Conservation (phyloP, 148 eudicot genomes). For the Agrostemma githago region DNA sequence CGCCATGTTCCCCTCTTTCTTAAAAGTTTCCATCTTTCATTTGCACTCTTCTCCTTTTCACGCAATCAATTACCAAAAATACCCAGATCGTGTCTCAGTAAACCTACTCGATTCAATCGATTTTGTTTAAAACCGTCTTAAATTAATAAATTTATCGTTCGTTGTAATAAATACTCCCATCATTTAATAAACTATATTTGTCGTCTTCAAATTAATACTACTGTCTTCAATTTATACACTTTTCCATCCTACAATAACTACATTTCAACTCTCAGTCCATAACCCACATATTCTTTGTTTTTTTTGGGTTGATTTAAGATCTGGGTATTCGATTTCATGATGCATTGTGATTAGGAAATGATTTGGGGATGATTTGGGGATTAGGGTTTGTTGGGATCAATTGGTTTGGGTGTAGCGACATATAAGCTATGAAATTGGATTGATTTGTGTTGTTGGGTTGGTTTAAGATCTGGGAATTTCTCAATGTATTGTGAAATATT, state of each 20-base stretch:
- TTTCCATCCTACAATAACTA: neutral
- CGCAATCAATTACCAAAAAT: conserved; percentile 13
- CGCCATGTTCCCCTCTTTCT: conserved; percentile 36
- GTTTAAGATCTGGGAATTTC: neutral
- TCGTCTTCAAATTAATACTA: too few relatives aligned
- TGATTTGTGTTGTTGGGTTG: neutral
- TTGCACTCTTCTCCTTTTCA: conserved; percentile 31
- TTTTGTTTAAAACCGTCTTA: neutral
- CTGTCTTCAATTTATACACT: neutral
- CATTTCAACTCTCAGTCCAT: neutral
- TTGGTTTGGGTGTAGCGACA: neutral
- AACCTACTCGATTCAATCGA: neutral
- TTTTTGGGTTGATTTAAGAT: neutral
- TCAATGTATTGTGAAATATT: conserved; percentile 7
- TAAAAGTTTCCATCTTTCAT: conserved; percentile 31
- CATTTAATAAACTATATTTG: too few relatives aligned
- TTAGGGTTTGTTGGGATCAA: conserved; percentile 3
- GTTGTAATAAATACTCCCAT: too few relatives aligned
- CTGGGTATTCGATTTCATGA: neutral
- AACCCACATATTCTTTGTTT: neutral
- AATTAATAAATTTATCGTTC: too few relatives aligned
- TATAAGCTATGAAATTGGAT: neutral
- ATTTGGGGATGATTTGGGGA: too few relatives aligned
- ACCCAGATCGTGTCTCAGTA: too few relatives aligned
- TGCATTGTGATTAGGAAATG: neutral